These are phyloP conservation scores for Nakazawaea holstii DNA, from an alignment of 805 yeast species.

Conservation along the genomic window DNA sequence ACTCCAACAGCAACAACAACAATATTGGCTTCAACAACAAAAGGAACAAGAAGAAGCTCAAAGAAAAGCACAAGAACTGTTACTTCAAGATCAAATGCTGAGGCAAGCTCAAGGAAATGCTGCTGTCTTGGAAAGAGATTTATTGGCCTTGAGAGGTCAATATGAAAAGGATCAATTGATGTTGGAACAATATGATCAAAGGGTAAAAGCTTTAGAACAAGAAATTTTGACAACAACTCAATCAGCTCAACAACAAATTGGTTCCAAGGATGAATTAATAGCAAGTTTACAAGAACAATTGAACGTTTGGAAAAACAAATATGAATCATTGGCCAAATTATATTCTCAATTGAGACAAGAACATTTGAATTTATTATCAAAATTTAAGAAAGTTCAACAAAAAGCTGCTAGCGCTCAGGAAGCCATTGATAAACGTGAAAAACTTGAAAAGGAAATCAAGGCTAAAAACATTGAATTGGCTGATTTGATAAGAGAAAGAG, in stretches of 20 bases:
- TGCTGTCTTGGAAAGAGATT: constrained; percentile 77
- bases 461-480: constrained; percentile 85
- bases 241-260: constrained; percentile 67
- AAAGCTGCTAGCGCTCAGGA: constrained; percentile 89
- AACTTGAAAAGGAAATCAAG: constrained; percentile 75
- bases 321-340: constrained; percentile 82
- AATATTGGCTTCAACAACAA: constrained; percentile 71
- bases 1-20: constrained; percentile 65
- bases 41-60: constrained; percentile 63
- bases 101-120: constrained; percentile 74
- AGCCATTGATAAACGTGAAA: constrained; percentile 77
- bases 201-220: constrained; percentile 75
- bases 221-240: constrained; percentile 59
- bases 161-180: constrained; percentile 81
- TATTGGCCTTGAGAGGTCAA: constrained; percentile 69
- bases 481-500: constrained; percentile 83
- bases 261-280: constrained; percentile 71
- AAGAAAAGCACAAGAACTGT: constrained; percentile 64
- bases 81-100: constrained; percentile 60
- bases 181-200: constrained; percentile 79
- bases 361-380: constrained; percentile 72
- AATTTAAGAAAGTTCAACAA: constrained; percentile 76
- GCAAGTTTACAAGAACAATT: constrained; percentile 68
- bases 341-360: constrained; percentile 91
- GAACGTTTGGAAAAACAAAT: constrained; percentile 74